Evolutionary conservation across 2,329 filamentous ascomycete species (phyloP), one percentile per base, ranked within the genome.

Genomic region (Penicillium sp.): DNA sequence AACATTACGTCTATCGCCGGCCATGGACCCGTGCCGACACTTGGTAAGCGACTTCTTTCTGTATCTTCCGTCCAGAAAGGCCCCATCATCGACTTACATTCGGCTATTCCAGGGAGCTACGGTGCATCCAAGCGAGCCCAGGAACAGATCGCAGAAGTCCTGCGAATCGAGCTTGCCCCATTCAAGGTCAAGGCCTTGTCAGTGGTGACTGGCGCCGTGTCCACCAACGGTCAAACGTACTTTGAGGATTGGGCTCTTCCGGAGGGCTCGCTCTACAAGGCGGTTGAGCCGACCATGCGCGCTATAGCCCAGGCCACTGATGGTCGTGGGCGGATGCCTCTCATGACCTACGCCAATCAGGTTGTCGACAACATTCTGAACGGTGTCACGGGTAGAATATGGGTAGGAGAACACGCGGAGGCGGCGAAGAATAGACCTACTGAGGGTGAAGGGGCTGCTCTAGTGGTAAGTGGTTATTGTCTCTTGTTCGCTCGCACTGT

Each of bases 11-110:
- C 56, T 2, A 37, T 57, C 21, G 43, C 41, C 1, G 48, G 43
- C 4, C 28, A 47, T 36, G 17, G 50, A 5, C 39, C 41, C 21
- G 28, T 60, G 11, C 65, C 67, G 2, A 67, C 53, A 33, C 58
- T 63, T 32, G 57, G 54, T 39, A 34, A 51, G 21, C 7, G 11
- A 23, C 7, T 11, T 23, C 7, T 11, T 7, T 11, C 21, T 11
- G 11, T 11, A 23, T 7, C 21, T 11, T 7, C 21, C 21, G 7
- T 11, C 11, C 21, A 1, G 11, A 11, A 23, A 23, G 13, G 3
- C 13, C 13, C 15, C 13, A 32, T 15, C 4, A 13, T 15, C 29
- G 7, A 10, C 4, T 14, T 4, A 26, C 5, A 11, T 16, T 7
- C 2, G 10, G 13, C 8, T 20, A n/a, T n/a, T n/a, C n/a, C n/a